phyloP scores from a whole-genome alignment of 2,329 filamentous ascomycete genomes.

The Xylariomycetidae sp. region DNA sequence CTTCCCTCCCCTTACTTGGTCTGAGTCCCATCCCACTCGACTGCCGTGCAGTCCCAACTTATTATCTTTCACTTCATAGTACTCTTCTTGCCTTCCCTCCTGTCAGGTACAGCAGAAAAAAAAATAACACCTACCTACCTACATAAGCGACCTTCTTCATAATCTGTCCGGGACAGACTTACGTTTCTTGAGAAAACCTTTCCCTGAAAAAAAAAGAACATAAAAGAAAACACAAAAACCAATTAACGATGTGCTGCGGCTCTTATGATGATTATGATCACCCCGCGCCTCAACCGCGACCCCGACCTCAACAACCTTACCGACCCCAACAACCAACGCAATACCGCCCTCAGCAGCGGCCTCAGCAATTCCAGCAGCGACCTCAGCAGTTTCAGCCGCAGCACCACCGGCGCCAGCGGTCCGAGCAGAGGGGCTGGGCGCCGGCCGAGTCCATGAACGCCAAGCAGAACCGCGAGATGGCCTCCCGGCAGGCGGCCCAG shows the following conservation, averaged over 20 bases:
- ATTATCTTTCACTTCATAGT: no score
- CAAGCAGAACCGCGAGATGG: slow-evolving; percentile 10
- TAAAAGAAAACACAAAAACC: not conserved
- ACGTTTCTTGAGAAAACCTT: no score
- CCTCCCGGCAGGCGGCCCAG: slow-evolving; percentile 11
- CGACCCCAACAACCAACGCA: slow-evolving; percentile 1
- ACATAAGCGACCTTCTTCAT: not conserved
- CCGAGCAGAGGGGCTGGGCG: no score
- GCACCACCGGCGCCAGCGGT: no score
- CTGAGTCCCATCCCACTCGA: no score
- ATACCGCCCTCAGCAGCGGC: not conserved
- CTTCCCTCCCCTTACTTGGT: no score
- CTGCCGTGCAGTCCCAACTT: no score
- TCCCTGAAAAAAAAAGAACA: not conserved
- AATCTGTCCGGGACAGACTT: not conserved
- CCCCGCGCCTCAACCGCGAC: no score
- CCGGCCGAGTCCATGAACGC: slow-evolving; percentile 8
- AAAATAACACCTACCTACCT: not conserved
- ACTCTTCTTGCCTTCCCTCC: no score
- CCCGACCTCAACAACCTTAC: no score
- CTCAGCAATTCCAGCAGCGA: not conserved
- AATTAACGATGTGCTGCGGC: slow-evolving; percentile 12
- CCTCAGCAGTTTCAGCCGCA: not conserved
- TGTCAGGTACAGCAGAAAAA: not conserved
- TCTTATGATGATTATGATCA: slow-evolving; percentile 9